Conservation (phyloP, 164 flowering plant species). For the Akebia trifoliata region DNA sequence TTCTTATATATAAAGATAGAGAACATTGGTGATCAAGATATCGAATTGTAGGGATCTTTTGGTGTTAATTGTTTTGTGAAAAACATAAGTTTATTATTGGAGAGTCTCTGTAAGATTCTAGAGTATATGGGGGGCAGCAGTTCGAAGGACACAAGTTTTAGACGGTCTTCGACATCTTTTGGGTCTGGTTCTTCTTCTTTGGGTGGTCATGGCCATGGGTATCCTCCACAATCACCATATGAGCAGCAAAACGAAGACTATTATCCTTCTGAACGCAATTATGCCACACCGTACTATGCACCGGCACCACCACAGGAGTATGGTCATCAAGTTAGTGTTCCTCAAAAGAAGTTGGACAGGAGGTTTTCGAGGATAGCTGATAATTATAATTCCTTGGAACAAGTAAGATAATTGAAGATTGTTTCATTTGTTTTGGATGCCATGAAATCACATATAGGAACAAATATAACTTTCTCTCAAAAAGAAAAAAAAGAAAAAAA, state of each 20-base stretch:
- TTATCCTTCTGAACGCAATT: constrained; percentile 12
- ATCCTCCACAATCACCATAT: constrained; percentile 32
- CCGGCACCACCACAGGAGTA: constrained; percentile 30
- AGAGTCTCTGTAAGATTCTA: neutral
- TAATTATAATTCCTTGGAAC: constrained; percentile 53
- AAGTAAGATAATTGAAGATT: constrained; percentile 31
- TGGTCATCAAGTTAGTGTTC: constrained; percentile 22
- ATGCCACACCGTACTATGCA: constrained; percentile 17
- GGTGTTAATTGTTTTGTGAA: neutral
- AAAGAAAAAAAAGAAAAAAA: neutral
- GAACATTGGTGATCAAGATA: too few relatives aligned
- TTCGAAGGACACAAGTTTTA: constrained; percentile 31
- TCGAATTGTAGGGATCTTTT: too few relatives aligned
- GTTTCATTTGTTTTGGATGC: neutral
- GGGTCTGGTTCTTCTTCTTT: constrained; percentile 25
- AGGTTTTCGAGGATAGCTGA: constrained; percentile 73
- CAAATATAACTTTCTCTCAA: too few relatives aligned
- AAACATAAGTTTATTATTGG: neutral
- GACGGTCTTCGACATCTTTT: constrained; percentile 18
- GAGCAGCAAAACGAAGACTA: constrained; percentile 24
- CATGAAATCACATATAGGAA: neutral
- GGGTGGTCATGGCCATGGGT: constrained; percentile 18
- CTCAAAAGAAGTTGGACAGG: constrained; percentile 34
- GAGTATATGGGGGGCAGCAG: constrained; percentile 40
- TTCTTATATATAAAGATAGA: neutral